A percentile compares a stretch with the other conserved stretches of the same genome.
phyloP scores from a whole-genome alignment of 2,329 filamentous ascomycete species.

The Penicillium palitans region DNA sequence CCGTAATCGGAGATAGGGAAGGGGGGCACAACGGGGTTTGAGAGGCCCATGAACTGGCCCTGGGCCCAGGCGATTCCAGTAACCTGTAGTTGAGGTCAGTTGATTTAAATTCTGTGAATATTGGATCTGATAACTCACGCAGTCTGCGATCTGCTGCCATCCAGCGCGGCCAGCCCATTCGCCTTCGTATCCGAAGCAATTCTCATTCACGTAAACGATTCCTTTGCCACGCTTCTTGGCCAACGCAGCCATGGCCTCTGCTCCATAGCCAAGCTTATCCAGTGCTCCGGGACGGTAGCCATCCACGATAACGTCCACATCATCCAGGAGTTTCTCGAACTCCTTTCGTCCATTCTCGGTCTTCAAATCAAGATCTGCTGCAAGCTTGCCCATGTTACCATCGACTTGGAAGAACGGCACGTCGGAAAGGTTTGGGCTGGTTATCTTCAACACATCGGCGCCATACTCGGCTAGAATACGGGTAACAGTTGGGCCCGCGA shows the following conservation, averaged over 20 bases:
- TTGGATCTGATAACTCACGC: constrained; percentile 45
- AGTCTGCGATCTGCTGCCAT: constrained; percentile 73
- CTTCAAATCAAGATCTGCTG: constrained; percentile 65
- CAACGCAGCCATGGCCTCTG: constrained; percentile 54
- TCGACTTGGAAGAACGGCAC: constrained; percentile 74
- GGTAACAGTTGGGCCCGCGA: constrained; percentile 72
- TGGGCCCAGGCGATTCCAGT: constrained; percentile 46
- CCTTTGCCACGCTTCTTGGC: constrained; percentile 60
- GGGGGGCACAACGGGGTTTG: constrained; percentile 44
- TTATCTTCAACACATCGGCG: constrained; percentile 72
- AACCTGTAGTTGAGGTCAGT: constrained; percentile 32
- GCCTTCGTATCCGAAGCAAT: constrained; percentile 67
- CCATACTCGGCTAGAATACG: constrained; percentile 73
- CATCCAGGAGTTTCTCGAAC: constrained; percentile 62
- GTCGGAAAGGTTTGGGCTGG: constrained; percentile 65
- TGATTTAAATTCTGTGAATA: not conserved
- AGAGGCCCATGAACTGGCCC: constrained; percentile 44
- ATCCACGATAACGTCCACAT: constrained; percentile 67
- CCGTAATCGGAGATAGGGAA: constrained; percentile 64
- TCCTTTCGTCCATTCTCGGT: constrained; percentile 51
- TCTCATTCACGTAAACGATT: constrained; percentile 70
- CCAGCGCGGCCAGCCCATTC: constrained; percentile 66
- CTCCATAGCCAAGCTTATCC: constrained; percentile 64
- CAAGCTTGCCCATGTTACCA: constrained; percentile 70
- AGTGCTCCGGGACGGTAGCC: constrained; percentile 69